Conservation (phyloP, 352 stramenopile genomes). For the Phytophthora quininea region DNA sequence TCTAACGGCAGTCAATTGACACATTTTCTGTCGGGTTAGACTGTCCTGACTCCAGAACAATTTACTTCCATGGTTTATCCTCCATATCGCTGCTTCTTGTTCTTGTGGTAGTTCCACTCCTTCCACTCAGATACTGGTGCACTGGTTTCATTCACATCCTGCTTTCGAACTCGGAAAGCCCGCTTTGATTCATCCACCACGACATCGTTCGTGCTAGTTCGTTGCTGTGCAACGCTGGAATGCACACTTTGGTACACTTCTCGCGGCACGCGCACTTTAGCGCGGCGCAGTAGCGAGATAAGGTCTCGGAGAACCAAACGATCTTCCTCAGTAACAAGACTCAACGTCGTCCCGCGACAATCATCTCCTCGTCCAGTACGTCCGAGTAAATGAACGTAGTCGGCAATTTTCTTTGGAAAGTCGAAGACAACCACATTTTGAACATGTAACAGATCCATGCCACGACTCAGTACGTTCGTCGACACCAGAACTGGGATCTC, state of each 20-base stretch:
- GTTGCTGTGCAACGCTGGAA: slow-evolving; percentile 20
- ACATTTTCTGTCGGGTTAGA: too few species aligned
- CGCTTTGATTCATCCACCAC: slow-evolving; percentile 54
- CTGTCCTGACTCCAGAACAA: too few species aligned
- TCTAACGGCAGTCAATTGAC: too few species aligned
- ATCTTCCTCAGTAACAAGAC: slow-evolving; percentile 56
- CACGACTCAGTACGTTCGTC: slow-evolving; percentile 74
- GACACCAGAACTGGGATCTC: slow-evolving; percentile 59
- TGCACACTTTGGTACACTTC: slow-evolving; percentile 54
- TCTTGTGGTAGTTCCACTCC: slow-evolving; percentile 31
- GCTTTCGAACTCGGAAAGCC: slow-evolving; percentile 45
- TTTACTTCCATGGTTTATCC: too few species aligned
- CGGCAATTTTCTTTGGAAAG: slow-evolving; percentile 53
- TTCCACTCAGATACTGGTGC: slow-evolving; percentile 36
- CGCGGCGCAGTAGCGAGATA: slow-evolving; percentile 35
- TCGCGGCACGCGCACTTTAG: slow-evolving; percentile 35
- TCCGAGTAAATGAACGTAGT: slow-evolving; percentile 76
- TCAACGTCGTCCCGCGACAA: slow-evolving; percentile 32
- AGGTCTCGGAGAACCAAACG: slow-evolving; percentile 46
- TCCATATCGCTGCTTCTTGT: slow-evolving; percentile 28
- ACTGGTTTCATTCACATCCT: slow-evolving; percentile 25
- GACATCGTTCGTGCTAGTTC: slow-evolving; percentile 10
- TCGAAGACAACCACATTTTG: slow-evolving; percentile 81
- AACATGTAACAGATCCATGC: slow-evolving; percentile 71
- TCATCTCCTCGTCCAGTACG: slow-evolving; percentile 43